These are phyloP conservation scores for Heterobasidion irregulare DNA, from an alignment of 1,284 basidiomycete genomes.

Conservation along the genomic window DNA sequence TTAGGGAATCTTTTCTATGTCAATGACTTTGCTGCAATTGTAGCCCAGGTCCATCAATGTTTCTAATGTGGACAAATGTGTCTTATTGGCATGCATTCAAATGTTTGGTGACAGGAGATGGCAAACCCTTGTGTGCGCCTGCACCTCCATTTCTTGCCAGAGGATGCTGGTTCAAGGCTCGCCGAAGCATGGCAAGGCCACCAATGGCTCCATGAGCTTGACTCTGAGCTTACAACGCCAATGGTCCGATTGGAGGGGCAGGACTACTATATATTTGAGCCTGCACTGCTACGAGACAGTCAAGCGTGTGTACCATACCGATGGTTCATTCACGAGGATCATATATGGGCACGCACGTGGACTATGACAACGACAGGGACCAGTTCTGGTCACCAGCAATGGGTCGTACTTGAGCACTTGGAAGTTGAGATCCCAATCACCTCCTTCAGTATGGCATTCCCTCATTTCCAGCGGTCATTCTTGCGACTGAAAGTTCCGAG, in stretches of 20 bases:
- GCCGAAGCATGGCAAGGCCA: background rate
- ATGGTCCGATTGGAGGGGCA: background rate
- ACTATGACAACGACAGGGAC: no score
- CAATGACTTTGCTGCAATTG: no score
- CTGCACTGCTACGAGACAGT: background rate
- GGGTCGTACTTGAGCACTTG: background rate
- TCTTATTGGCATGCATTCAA: no score
- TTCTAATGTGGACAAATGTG: no score
- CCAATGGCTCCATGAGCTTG: background rate
- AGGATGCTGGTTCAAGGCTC: background rate
- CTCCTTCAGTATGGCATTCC: no score
- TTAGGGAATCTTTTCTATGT: no score
- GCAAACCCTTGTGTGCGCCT: background rate
- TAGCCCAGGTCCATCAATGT: no score
- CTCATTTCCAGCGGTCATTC: no score
- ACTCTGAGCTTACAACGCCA: background rate
- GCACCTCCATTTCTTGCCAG: background rate
- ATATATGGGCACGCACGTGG: background rate
- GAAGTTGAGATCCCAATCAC: no score
- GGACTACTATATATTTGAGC: conserved; percentile 3
- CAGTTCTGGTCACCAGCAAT: background rate
- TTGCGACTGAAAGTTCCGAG: no score
- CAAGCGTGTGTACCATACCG: background rate
- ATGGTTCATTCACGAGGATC: background rate
- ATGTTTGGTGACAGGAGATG: background rate